A percentile compares a stretch with the other conserved stretches of the same genome.
Conservation (phyloP, 495 filamentous ascomycete species). For the Hamigera avellanea region DNA sequence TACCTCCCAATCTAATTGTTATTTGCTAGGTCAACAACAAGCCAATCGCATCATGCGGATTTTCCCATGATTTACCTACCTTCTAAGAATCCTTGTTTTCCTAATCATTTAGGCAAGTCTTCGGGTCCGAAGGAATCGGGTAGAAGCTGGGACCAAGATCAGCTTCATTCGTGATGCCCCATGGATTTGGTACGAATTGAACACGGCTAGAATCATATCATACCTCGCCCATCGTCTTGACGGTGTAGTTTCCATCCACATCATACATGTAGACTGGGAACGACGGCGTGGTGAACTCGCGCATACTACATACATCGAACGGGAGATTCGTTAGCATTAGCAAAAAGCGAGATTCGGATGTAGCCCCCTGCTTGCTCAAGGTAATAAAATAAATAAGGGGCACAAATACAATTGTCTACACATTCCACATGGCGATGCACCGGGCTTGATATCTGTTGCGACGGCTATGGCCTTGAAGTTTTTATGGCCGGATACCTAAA, state of each 20-base stretch:
- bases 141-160: conserved; percentile 42
- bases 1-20: too few relatives aligned
- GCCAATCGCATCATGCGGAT: too few relatives aligned
- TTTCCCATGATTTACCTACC: too few relatives aligned
- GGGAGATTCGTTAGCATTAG: too few relatives aligned
- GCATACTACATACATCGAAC: conserved; percentile 60
- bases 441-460: conserved; percentile 62
- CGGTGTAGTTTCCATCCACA: conserved; percentile 50
- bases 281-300: conserved; percentile 58
- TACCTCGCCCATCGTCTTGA: conserved; percentile 68
- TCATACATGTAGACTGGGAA: conserved; percentile 91
- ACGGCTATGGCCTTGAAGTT: conserved; percentile 78
- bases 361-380: background rate
- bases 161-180: too few relatives aligned
- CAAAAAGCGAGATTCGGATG: background rate
- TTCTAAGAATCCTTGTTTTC: too few relatives aligned
- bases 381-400: background rate
- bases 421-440: conserved; percentile 68
- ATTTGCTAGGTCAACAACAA: too few relatives aligned
- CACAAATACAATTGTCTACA: conserved; percentile 35
- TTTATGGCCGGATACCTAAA: conserved; percentile 46
- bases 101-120: conserved; percentile 13
- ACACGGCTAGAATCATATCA: conserved; percentile 7
- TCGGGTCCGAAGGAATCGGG: conserved; percentile 66
- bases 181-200: background rate